Evolutionary conservation across 2,329 filamentous ascomycete genomes (phyloP).

Genomic region (Penicillium glabrum): DNA sequence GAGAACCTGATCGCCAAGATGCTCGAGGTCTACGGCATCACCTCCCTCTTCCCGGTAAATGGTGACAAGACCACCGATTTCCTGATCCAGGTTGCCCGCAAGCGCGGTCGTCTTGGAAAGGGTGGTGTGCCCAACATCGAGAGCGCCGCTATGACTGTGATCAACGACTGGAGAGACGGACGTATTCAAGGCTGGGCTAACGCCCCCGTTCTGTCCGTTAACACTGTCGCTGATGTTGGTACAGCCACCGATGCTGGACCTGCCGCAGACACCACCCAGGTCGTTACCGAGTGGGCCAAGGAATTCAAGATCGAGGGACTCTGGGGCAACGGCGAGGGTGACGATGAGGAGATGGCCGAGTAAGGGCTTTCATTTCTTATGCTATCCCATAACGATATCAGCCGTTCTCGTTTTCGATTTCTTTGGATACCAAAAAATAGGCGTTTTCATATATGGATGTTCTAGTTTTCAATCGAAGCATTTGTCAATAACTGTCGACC

Average conservation of each 20-base stretch:
- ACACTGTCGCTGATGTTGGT: conserved; percentile 41
- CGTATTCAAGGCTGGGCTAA: conserved; percentile 91
- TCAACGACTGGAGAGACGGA: conserved; percentile 96
- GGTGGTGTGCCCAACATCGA: conserved; percentile 88
- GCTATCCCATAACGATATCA: conserved; percentile 19
- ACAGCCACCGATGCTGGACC: conserved; percentile 34
- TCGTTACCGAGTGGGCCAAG: conserved; percentile 88
- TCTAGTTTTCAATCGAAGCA: conserved; percentile 10
- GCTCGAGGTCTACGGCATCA: conserved; percentile 78
- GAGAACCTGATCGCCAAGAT: conserved; percentile 75
- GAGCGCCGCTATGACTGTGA: conserved; percentile 85
- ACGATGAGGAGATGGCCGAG: conserved; percentile 43
- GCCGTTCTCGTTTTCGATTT: conserved; percentile 25
- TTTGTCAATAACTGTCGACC: conserved; percentile 15
- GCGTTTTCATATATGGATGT: conserved; percentile 24
- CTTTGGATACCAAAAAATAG: conserved; percentile 36
- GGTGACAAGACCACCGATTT: conserved; percentile 87
- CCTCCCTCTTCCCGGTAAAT: conserved; percentile 68
- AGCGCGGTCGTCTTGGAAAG: conserved; percentile 82
- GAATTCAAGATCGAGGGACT: conserved; percentile 95
- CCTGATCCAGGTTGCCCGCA: conserved; percentile 89
- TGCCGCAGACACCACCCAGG: conserved; percentile 71
- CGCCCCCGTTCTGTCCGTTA: conserved; percentile 66
- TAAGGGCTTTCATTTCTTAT: conserved; percentile 22
- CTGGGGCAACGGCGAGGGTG: conserved; percentile 67